Percentiles rank a stretch among this genome's conserved stretches.
phyloP scores from a whole-genome alignment of 2,329 filamentous ascomycete genomes.

The Huntiella bhutanensis region DNA sequence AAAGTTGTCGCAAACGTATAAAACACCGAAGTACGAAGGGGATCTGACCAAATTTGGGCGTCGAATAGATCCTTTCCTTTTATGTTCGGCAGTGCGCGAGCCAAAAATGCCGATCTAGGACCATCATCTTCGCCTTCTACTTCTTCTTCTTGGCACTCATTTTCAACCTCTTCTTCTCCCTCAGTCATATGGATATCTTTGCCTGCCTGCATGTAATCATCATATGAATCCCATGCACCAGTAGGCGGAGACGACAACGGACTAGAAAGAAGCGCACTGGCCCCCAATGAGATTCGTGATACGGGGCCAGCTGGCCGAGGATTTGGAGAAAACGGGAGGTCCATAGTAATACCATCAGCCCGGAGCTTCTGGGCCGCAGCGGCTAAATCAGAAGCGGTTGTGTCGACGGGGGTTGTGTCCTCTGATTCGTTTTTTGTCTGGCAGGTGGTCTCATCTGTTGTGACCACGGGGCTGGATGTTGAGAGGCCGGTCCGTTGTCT shows the following conservation, averaged over 20 bases:
- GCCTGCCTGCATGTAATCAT: conserved; percentile 13
- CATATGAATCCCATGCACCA: conserved; percentile 31
- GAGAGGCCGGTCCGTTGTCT: conserved; percentile 1
- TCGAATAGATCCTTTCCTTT: conserved; percentile 57
- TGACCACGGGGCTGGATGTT: not conserved
- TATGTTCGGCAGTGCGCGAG: conserved; percentile 32
- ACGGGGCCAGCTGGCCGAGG: conserved; percentile 5
- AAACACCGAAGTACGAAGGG: conserved; percentile 48
- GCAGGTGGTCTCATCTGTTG: too few relatives aligned
- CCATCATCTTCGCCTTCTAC: conserved; percentile 24
- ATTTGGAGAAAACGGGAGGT: not conserved
- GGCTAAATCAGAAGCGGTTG: not conserved
- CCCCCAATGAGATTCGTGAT: conserved; percentile 6
- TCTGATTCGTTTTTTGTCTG: conserved; percentile 3
- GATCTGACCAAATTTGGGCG: conserved; percentile 49
- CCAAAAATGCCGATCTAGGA: conserved; percentile 18
- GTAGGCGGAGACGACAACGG: conserved; percentile 39
- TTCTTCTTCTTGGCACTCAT: conserved; percentile 26
- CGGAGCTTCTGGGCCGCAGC: not conserved
- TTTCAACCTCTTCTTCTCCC: conserved; percentile 18
- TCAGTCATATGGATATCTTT: conserved; percentile 13
- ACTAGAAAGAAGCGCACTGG: conserved; percentile 24
- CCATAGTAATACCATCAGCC: conserved; percentile 1
- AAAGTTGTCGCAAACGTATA: conserved; percentile 54
- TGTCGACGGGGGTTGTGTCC: not conserved